Conservation (phyloP, 345 rosid genomes). For the Lepidium africanum region DNA sequence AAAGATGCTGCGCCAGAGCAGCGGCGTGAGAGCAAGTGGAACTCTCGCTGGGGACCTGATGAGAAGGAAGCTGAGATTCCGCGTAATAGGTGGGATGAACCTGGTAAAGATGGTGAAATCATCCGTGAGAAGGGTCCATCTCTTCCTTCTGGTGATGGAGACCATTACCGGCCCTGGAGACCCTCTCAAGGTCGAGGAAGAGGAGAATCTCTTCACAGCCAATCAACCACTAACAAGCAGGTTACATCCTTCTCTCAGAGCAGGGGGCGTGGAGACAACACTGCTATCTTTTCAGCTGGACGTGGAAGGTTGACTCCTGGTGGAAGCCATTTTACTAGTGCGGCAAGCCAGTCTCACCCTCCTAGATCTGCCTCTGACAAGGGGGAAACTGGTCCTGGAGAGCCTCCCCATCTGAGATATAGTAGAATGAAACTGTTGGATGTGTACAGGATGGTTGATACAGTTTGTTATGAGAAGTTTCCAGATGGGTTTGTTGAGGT, state of each 20-base stretch:
- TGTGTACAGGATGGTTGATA: conserved; percentile 59
- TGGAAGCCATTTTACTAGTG: conserved; percentile 38
- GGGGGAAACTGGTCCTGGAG: conserved; percentile 51
- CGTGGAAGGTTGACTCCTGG: conserved; percentile 55
- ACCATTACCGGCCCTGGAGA: conserved; percentile 78
- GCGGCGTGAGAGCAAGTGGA: conserved; percentile 97
- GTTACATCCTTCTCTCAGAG: conserved; percentile 48
- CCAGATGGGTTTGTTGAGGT: conserved; percentile 54
- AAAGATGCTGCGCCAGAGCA: conserved; percentile 69
- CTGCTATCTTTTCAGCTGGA: conserved; percentile 48
- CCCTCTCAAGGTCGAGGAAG: conserved; percentile 68
- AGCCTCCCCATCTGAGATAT: conserved; percentile 47
- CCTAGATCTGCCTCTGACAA: conserved; percentile 36
- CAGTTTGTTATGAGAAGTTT: conserved; percentile 32
- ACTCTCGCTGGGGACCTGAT: conserved; percentile 95
- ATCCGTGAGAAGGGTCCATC: conserved; percentile 47
- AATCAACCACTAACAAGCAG: conserved; percentile 56
- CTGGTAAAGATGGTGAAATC: conserved; percentile 64
- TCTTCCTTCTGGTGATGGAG: conserved; percentile 49
- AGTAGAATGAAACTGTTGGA: conserved; percentile 75
- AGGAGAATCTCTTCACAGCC: conserved; percentile 65
- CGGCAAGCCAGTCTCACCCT: conserved; percentile 39
- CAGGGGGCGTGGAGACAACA: conserved; percentile 65
- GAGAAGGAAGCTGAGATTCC: conserved; percentile 50
- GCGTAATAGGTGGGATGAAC: conserved; percentile 52